A percentile compares a stretch with the other conserved stretches of the same genome.
Evolutionary conservation across 768 basidiomycete species (phyloP).

Genomic region (Jaapia argillacea): DNA sequence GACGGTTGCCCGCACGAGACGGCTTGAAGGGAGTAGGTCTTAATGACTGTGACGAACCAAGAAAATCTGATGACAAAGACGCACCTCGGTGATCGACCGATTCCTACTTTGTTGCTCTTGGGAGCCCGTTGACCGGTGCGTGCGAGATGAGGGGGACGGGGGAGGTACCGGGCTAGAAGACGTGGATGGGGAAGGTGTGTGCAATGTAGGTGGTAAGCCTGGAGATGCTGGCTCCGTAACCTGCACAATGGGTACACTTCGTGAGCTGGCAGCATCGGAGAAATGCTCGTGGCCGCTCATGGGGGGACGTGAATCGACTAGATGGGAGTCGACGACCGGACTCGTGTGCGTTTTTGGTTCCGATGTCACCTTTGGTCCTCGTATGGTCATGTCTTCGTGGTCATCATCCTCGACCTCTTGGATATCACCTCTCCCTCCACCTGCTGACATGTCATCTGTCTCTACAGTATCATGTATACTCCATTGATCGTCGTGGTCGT

Average conservation of each 20-base stretch:
- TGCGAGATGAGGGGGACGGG: conserved; percentile 16
- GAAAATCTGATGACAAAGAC: conserved; percentile 12
- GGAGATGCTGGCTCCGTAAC: conserved; percentile 31
- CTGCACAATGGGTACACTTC: conserved; percentile 48
- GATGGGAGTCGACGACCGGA: conserved; percentile 19
- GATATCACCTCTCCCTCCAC: conserved; percentile 17
- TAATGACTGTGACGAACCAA: conserved; percentile 3
- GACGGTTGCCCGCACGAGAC: conserved; percentile 56
- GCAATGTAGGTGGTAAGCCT: conserved; percentile 24
- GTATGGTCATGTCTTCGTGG: conserved; percentile 17
- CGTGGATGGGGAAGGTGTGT: conserved; percentile 10
- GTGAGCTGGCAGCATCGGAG: conserved; percentile 45
- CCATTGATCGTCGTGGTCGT: conserved; percentile 56
- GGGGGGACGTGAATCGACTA: conserved; percentile 28
- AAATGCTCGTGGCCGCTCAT: conserved; percentile 22
- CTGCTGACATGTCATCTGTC: conserved; percentile 18
- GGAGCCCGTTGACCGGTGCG: conserved; percentile 9
- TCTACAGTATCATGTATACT: conserved; percentile 22
- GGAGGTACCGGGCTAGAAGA: conserved; percentile 21
- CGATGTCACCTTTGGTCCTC: conserved; percentile 14
- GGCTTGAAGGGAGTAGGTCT: conserved; percentile 17
- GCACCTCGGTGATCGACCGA: conserved; percentile 52
- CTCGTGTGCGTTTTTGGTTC: conserved; percentile 5
- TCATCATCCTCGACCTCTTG: conserved; percentile 13
- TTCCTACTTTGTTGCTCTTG: conserved; percentile 23